Conservation (phyloP, 148 eudicot genomes). For the Persicaria tinctoria region DNA sequence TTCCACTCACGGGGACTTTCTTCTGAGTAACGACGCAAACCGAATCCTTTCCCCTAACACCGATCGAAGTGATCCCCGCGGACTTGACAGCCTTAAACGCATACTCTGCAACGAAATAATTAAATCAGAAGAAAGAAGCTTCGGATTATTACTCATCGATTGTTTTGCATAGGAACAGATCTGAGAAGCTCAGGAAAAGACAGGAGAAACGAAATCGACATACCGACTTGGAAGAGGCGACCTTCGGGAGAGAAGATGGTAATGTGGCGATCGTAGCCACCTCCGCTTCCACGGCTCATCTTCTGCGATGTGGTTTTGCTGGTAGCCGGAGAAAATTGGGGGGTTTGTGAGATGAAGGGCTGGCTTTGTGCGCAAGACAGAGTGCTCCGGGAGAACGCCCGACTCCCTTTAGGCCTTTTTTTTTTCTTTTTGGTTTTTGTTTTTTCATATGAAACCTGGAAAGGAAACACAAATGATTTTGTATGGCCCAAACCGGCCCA, state of each 20-base stretch:
- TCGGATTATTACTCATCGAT: background rate
- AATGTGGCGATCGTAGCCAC: slow-evolving; percentile 98
- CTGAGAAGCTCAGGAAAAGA: background rate
- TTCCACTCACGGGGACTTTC: slow-evolving; percentile 78
- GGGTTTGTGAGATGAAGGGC: no score
- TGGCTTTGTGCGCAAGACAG: no score
- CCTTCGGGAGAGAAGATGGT: slow-evolving; percentile 99
- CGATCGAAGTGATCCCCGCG: slow-evolving; percentile 79
- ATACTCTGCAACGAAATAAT: slow-evolving; percentile 39
- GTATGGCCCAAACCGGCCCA: no score
- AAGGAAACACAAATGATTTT: no score
- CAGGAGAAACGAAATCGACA: background rate
- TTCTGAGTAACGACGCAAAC: slow-evolving; percentile 98
- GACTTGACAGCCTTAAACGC: slow-evolving; percentile 93
- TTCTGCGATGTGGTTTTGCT: no score
- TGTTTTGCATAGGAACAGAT: slow-evolving; percentile 9
- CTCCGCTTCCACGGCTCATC: slow-evolving; percentile 97
- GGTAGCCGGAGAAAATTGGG: no score
- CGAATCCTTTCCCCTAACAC: slow-evolving; percentile 85
- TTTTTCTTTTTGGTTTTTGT: no score
- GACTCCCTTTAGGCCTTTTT: no score
- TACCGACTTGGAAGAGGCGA: slow-evolving; percentile 97
- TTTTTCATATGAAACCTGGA: no score
- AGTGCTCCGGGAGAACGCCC: no score
- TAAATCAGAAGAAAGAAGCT: background rate